Base-by-base conservation (phyloP, 2,329 filamentous ascomycete species). In the Diaporthe batatas region DNA sequence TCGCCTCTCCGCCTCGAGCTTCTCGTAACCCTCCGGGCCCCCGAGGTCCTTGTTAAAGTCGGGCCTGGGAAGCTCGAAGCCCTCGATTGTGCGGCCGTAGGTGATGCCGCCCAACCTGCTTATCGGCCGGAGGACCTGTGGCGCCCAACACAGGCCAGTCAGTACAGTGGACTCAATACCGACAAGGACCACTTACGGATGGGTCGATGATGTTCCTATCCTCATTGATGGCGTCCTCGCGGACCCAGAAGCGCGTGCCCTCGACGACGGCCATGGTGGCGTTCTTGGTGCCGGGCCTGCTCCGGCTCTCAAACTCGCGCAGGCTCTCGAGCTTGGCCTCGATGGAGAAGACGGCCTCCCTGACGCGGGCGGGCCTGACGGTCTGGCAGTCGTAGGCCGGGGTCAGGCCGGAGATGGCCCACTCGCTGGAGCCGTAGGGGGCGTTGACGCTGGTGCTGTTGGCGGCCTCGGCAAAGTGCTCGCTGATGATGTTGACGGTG, bases 181-280 rank as follows among this genome's bases (percentile, higher is more conserved):
- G 58, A 16, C 6, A 1, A 36, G 6, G 18, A 70, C 25, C 53
- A 84, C 88, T 83, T 80, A 92, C 90, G 68, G 84, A 88, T 14
- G 94, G 90, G 81, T 97, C 93, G 72, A 98, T 86, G 54, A 94
- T 78, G 76, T 91, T 94, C 79, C 86, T 88, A 11, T 94, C 91
- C 79, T 93, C 90, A 77, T 97, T 94, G 74, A 98, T 85, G 2
- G 95, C 95, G 83, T 98, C 96, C 80, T 97, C 94, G 69, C 95
- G 85, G 2, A 91, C 94, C 94, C 95, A 98, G 80, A 98, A 98
- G 36, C 92, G 87, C 44, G 93, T 91, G 0, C 94, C 96, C 83
- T 98, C 94, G 16, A 98, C 86, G 44, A 97, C 88, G 1, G 89
- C 92, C 75, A 98, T 79, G 5, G 92, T 91, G 0, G 92, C 91